These are phyloP conservation scores for Dioscorea dumetorum DNA, from an alignment of 106 monocot genomes.

Conservation along the genomic window DNA sequence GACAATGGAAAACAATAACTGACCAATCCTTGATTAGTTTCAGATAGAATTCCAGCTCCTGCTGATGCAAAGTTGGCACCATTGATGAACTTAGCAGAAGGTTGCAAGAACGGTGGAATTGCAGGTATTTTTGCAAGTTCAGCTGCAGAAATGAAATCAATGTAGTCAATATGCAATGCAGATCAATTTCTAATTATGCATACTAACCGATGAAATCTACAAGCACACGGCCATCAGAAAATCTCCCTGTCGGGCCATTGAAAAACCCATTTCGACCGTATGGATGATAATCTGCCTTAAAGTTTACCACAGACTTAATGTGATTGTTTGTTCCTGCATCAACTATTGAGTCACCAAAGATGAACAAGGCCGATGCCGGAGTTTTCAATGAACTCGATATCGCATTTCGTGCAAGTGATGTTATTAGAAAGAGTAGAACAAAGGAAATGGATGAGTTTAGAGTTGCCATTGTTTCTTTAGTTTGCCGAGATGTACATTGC, in stretches of 20 bases:
- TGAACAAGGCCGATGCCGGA: slow-evolving; percentile 6
- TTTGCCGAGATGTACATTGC: no score
- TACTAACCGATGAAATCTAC: slow-evolving; percentile 15
- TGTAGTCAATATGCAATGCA: neutral
- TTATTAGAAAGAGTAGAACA: no score
- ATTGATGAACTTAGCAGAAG: slow-evolving; percentile 11
- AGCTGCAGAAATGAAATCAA: slow-evolving; percentile 4
- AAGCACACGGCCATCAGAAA: slow-evolving; percentile 9
- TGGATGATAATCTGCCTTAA: slow-evolving; percentile 6
- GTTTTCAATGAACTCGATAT: neutral
- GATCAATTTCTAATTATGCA: neutral
- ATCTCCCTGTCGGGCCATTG: slow-evolving; percentile 9
- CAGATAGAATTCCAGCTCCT: slow-evolving; percentile 30
- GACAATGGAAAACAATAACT: neutral
- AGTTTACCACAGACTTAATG: slow-evolving; percentile 1
- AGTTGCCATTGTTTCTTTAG: no score
- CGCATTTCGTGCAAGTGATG: no score
- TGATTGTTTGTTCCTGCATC: slow-evolving; percentile 19
- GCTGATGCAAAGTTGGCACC: slow-evolving; percentile 31
- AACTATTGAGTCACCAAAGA: slow-evolving; percentile 17
- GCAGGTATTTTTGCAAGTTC: slow-evolving; percentile 21
- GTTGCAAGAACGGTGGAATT: slow-evolving; percentile 29
- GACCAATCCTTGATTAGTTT: slow-evolving; percentile 26
- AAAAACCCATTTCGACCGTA: slow-evolving; percentile 10
- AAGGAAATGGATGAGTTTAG: no score